Base-by-base conservation (phyloP, 768 basidiomycete genomes). In the Mycena albidolilacea region DNA sequence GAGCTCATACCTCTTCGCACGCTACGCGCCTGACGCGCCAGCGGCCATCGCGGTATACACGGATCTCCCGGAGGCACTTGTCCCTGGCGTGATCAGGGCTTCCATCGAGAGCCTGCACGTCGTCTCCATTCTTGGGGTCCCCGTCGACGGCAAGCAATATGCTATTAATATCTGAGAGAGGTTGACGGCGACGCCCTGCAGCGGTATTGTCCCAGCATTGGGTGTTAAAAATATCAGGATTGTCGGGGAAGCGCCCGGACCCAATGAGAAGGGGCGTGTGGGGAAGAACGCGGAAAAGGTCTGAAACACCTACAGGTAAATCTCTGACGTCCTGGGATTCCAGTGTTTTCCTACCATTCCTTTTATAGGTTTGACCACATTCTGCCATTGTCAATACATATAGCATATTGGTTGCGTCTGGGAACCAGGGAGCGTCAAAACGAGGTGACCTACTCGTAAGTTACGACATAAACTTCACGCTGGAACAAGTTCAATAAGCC, bases 1-100 rank as follows among this genome's bases (percentile, higher is more conserved):
- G 64, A 67, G 35, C 68, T 77, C 23, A 50, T 71, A 6, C 52
- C 44, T 69, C 50, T 70, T 77, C 4, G 52, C 43, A 3, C 60
- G 23, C 12, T 77, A 74, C 52, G 77, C 75, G 12, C 77, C 77
- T 38, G 46, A 67, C 63, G 77, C 71, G 8, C 72, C 72, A 1
- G 63, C 70, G 7, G 44, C 71, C 5, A 43, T 75, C 62, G 69
- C 75, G 46, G 72, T 77, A 46, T 74, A 76, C 60, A 64, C 70
- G 38, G 61, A 64, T 57, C 43, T 73, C 52, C 72, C 60, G 44
- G 57, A 74, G 67, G 38, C 72, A 73, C 44, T 72, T 9, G 55
- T 70, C 64, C 37, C 70, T 1, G 71, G 46, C 57, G 75, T 75
- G 76, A 66, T 65, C 12, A 41, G 41, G 30, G 71, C 71, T 21